phyloP scores from a whole-genome alignment of 2,329 filamentous ascomycete genomes.

The Bipolaris cookei region DNA sequence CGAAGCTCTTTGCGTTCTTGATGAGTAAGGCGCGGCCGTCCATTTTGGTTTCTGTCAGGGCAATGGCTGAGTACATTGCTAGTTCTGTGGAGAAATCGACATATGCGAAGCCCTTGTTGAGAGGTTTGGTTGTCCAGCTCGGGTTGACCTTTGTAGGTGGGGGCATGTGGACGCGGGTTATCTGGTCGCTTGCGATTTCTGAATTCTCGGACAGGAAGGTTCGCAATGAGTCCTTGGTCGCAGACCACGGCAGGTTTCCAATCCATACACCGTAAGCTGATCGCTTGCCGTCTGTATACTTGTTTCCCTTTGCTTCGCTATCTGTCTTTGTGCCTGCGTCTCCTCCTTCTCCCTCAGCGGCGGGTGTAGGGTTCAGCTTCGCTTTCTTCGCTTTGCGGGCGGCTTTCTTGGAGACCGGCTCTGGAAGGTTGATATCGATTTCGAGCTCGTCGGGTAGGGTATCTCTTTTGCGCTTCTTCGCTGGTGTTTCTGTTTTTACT shows the following conservation, averaged over 20 bases:
- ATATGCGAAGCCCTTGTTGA: constrained; percentile 96
- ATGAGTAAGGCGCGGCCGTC: constrained; percentile 82
- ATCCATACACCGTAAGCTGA: constrained; percentile 93
- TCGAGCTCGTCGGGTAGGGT: constrained; percentile 71
- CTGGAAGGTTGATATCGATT: constrained; percentile 86
- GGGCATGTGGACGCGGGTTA: constrained; percentile 86
- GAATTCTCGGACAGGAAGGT: constrained; percentile 79
- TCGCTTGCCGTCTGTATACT: constrained; percentile 57
- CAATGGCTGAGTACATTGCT: constrained; percentile 77
- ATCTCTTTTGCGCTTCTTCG: constrained; percentile 63
- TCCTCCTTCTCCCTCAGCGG: constrained; percentile 16
- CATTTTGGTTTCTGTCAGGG: constrained; percentile 82
- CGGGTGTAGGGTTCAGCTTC: constrained; percentile 55
- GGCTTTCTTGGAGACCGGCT: constrained; percentile 94
- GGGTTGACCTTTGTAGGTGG: constrained; percentile 52
- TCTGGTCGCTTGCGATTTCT: constrained; percentile 64
- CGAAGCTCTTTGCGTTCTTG: constrained; percentile 89
- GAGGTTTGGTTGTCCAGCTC: constrained; percentile 57
- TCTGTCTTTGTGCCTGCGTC: constrained; percentile 22
- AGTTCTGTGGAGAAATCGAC: constrained; percentile 80
- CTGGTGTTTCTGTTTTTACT: constrained; percentile 23
- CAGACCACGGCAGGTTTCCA: constrained; percentile 87
- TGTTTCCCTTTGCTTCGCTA: constrained; percentile 46
- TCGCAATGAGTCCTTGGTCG: constrained; percentile 75
- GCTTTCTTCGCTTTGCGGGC: constrained; percentile 88